A percentile compares a stretch with the other conserved stretches of the same genome.
phyloP scores from a whole-genome alignment of 2,329 filamentous ascomycete species.

The Clonostachys sp. region DNA sequence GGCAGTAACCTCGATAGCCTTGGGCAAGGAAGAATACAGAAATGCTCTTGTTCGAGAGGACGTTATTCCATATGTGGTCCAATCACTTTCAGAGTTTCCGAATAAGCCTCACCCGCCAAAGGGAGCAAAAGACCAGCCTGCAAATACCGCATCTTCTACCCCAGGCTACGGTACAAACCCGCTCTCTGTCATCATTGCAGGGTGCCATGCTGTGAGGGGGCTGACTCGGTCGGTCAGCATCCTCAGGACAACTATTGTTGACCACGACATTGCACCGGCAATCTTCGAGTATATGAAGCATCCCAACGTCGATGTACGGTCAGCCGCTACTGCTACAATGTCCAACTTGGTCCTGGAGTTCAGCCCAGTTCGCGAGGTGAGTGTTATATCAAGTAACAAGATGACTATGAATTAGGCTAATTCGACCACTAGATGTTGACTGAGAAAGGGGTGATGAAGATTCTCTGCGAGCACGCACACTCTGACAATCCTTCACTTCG shows the following conservation, averaged over 20 bases:
- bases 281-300: constrained; percentile 73
- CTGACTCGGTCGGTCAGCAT: constrained; percentile 81
- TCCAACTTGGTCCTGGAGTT: constrained; percentile 85
- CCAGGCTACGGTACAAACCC: constrained; percentile 68
- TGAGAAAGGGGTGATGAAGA: constrained; percentile 67
- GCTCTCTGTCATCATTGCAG: constrained; percentile 72
- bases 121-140: constrained; percentile 29
- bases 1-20: constrained; percentile 76
- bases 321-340: constrained; percentile 78
- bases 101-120: constrained; percentile 39
- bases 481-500: constrained; percentile 75
- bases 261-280: constrained; percentile 75
- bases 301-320: constrained; percentile 71
- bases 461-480: constrained; percentile 79
- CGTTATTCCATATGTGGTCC: constrained; percentile 76
- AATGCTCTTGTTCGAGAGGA: constrained; percentile 80
- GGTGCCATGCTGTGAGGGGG: constrained; percentile 76
- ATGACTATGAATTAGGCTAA: neutral
- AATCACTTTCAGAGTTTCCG: constrained; percentile 64
- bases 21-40: constrained; percentile 78
- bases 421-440: constrained; percentile 56
- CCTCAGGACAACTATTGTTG: constrained; percentile 80
- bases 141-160: constrained; percentile 9
- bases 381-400: constrained; percentile 18
- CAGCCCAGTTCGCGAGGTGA: constrained; percentile 84